These are phyloP conservation scores for Herpotrichia juniperi DNA, from an alignment of 2,329 filamentous ascomycete genomes.

Conservation along the genomic window DNA sequence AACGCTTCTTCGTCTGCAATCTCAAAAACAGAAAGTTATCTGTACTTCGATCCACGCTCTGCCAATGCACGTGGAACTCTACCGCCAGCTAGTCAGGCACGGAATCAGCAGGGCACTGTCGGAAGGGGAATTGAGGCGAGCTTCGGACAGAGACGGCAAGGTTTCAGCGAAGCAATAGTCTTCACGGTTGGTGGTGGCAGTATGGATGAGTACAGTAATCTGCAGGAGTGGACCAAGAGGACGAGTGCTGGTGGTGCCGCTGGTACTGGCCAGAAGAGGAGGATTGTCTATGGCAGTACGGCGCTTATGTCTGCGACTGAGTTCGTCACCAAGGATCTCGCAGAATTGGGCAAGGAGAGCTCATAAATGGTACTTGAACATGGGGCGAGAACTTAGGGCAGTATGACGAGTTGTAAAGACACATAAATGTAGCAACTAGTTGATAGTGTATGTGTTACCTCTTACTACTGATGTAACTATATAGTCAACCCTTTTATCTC, in stretches of 20 bases:
- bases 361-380: constrained; percentile 18
- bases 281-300: constrained; percentile 94
- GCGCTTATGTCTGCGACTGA: constrained; percentile 69
- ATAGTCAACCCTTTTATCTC: background rate
- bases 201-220: constrained; percentile 98
- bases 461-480: too few species aligned
- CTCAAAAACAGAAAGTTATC: constrained; percentile 92
- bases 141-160: constrained; percentile 89
- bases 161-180: constrained; percentile 89
- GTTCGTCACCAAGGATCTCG: constrained; percentile 64
- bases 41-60: constrained; percentile 95
- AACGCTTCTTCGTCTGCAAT: constrained; percentile 90
- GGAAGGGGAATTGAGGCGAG: constrained; percentile 73
- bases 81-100: constrained; percentile 73
- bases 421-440: too few species aligned
- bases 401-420: background rate
- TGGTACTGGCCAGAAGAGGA: constrained; percentile 67
- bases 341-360: constrained; percentile 61
- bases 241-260: constrained; percentile 64
- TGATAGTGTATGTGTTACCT: background rate
- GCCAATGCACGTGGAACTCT: constrained; percentile 92
- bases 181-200: constrained; percentile 92
- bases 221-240: constrained; percentile 92
- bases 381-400: background rate
- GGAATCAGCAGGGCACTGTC: constrained; percentile 48